These are phyloP conservation scores for Nannochloropsis gaditana DNA, from an alignment of 108 stramenopile genomes.

Conservation along the genomic window DNA sequence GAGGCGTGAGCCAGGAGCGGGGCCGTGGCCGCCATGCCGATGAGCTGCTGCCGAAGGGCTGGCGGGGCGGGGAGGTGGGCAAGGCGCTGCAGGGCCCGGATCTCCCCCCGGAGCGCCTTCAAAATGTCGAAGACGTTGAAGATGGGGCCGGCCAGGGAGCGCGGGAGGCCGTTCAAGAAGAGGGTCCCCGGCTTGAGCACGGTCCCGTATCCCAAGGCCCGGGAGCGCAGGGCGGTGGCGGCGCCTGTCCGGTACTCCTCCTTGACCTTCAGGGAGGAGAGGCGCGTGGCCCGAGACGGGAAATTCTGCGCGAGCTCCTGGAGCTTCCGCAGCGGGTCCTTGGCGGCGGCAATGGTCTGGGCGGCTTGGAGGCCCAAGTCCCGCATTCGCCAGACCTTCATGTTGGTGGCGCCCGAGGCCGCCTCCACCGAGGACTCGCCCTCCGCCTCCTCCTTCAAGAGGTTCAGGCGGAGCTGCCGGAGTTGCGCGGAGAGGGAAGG, in stretches of 20 bases:
- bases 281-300: slow-evolving; percentile 36
- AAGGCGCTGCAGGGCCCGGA: slow-evolving; percentile 4
- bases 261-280: slow-evolving; percentile 43
- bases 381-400: slow-evolving; percentile 47
- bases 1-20: not conserved
- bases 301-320: slow-evolving; percentile 46
- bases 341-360: slow-evolving; percentile 27
- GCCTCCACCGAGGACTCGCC: not conserved
- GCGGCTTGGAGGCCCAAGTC: slow-evolving; percentile 51
- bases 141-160: slow-evolving; percentile 34
- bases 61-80: slow-evolving; percentile 26
- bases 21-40: not conserved
- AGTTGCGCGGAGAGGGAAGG: not conserved
- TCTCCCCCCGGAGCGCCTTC: slow-evolving; percentile 41
- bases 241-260: slow-evolving; percentile 36
- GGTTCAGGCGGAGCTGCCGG: not conserved
- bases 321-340: slow-evolving; percentile 32
- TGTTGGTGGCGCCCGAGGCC: not conserved
- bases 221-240: slow-evolving; percentile 6
- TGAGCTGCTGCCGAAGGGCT: not conserved
- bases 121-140: slow-evolving; percentile 55
- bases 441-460: not conserved
- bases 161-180: slow-evolving; percentile 49
- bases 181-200: slow-evolving; percentile 26
- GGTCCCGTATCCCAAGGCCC: not conserved